A percentile compares a stretch with the other conserved stretches of the same genome.
Evolutionary conservation across 2,329 filamentous ascomycete genomes (phyloP).

Genomic region (Cryphonectria japonica): DNA sequence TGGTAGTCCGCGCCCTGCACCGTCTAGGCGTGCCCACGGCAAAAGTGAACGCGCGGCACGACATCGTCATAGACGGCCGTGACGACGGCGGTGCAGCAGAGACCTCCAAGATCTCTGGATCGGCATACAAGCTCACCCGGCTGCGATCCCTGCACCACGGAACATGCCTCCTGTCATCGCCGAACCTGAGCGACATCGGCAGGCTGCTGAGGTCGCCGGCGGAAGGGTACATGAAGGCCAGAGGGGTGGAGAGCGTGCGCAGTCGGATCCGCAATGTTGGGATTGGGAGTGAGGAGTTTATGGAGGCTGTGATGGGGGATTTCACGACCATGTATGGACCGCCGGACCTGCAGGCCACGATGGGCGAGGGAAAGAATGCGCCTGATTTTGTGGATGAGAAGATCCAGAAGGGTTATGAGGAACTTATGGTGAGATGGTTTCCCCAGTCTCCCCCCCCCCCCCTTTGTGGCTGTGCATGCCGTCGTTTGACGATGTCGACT

Average conservation of each 20-base stretch:
- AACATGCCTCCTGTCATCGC: slow-evolving; percentile 80
- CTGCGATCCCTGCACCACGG: slow-evolving; percentile 87
- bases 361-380: slow-evolving; percentile 53
- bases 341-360: slow-evolving; percentile 40
- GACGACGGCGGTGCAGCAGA: slow-evolving; percentile 13
- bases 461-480: no score
- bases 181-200: slow-evolving; percentile 72
- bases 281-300: slow-evolving; percentile 51
- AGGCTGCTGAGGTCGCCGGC: slow-evolving; percentile 78
- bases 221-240: slow-evolving; percentile 73
- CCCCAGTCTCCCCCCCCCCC: no score
- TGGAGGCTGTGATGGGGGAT: slow-evolving; percentile 61
- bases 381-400: slow-evolving; percentile 47
- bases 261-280: slow-evolving; percentile 82
- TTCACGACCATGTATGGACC: slow-evolving; percentile 70
- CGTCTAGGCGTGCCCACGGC: slow-evolving; percentile 59
- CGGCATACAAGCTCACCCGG: slow-evolving; percentile 90
- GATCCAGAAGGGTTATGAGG: slow-evolving; percentile 64
- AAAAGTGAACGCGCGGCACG: slow-evolving; percentile 86
- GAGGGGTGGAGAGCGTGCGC: slow-evolving; percentile 89
- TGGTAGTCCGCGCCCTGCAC: slow-evolving; percentile 84
- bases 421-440: slow-evolving; percentile 57
- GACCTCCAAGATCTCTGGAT: slow-evolving; percentile 82
- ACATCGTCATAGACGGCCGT: slow-evolving; percentile 75
- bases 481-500: no score